Base-by-base conservation (phyloP, 2,329 filamentous ascomycete genomes). In the Beauveria medogensis region DNA sequence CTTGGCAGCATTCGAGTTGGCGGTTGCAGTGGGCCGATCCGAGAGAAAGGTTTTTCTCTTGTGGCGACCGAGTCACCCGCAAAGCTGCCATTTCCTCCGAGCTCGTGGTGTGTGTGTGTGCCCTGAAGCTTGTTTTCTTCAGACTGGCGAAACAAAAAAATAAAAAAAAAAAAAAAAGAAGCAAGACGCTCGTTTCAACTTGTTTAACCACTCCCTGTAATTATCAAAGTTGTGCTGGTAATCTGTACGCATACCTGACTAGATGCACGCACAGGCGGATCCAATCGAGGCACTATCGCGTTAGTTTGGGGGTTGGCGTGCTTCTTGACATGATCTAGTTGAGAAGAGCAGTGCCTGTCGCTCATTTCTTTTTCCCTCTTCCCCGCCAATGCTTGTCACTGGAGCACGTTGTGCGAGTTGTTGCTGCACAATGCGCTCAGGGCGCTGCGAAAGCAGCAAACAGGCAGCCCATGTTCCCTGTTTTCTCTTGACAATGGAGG, bases 1-100 rank as follows among this genome's bases (percentile, higher is more conserved):
- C 37, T 34, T 24, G 28, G 43, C 43, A 48, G 43, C 54, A 44
- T 59, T 52, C 14, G 43, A 34, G 22, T 41, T 52, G 43, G 56
- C 34, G 46, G 18, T 52, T 18, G 22, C 47, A 44, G 56, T 59
- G 56, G 56, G 47, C 46, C 56, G 56, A 59, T 59, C 47, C 56
- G 47, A 28, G 46, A 34, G 56, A 24, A 59, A 52, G 56, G 47
- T 24, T 43, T 58, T 51, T 44, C 24, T 30, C 14, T 46, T 22
- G 22, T 30, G 18, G 18, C 40, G 10, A 44, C 24, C 40, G 41
- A 55, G 14, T 41, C 24, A 26, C 40, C 53, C 24, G 37, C 10
- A 30, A 26, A 41, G 24, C 26, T n/a, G 41, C 41, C 41, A 18
- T 20, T 26, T n/a, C 18, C 20, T 8, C 20, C 16, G 51, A 28